Percentiles rank a stretch among this genome's conserved stretches.
Conservation (phyloP, 2,329 filamentous ascomycete species). For the Niveomyces coronatus region DNA sequence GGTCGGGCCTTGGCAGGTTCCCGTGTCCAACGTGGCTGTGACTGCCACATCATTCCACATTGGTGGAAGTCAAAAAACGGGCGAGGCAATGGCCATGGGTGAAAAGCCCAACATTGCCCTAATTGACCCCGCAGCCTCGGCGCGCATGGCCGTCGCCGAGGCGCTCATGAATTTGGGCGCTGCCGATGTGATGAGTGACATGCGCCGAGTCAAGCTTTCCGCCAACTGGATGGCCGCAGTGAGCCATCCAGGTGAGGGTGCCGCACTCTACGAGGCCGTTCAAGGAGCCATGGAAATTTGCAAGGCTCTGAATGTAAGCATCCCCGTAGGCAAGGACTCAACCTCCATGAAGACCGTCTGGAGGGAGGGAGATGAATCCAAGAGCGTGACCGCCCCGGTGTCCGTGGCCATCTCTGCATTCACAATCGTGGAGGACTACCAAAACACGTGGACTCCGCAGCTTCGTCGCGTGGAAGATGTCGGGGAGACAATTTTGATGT, state of each 20-base stretch:
- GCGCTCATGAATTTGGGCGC: constrained; percentile 89
- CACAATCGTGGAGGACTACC: constrained; percentile 68
- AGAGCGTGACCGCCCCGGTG: constrained; percentile 85
- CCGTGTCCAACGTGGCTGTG: constrained; percentile 88
- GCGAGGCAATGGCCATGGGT: constrained; percentile 97
- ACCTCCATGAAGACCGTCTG: constrained; percentile 99
- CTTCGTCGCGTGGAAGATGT: constrained; percentile 75
- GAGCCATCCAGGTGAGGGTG: constrained; percentile 83
- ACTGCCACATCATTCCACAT: constrained; percentile 70
- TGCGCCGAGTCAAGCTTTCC: constrained; percentile 75
- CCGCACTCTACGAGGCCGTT: constrained; percentile 86
- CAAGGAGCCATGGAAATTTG: constrained; percentile 88
- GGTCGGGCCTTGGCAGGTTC: constrained; percentile 92
- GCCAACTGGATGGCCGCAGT: constrained; percentile 99
- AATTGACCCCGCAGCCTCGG: constrained; percentile 81
- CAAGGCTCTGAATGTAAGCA: constrained; percentile 79
- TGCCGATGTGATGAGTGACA: constrained; percentile 55
- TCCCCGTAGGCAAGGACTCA: constrained; percentile 95
- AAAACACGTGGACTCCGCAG: constrained; percentile 88
- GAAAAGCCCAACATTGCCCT: constrained; percentile 84
- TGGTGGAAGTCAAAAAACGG: constrained; percentile 57
- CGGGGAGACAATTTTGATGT: constrained; percentile 79
- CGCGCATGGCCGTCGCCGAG: constrained; percentile 93
- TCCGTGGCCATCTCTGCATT: constrained; percentile 90
- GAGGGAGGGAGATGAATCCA: constrained; percentile 61